Conservation (phyloP, 1,284 basidiomycete species). For the Ustilago tritici region DNA sequence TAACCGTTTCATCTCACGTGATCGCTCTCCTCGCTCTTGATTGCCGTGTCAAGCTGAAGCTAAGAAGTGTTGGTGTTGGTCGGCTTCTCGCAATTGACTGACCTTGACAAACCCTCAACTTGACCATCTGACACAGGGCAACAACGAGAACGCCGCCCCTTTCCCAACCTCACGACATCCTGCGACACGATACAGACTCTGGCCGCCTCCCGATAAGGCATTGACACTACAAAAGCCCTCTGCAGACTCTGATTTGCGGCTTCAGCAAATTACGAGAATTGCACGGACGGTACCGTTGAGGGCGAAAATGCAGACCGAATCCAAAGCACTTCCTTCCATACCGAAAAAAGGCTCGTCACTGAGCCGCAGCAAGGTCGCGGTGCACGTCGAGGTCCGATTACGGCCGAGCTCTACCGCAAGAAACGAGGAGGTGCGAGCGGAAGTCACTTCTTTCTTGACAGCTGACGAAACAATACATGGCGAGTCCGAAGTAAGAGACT, state of each 20-base stretch:
- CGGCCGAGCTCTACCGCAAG: constrained; percentile 28
- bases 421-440: constrained; percentile 19
- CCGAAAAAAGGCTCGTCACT: constrained; percentile 3
- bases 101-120: not conserved
- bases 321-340: constrained; percentile 8
- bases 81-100: not conserved
- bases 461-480: constrained; percentile 72
- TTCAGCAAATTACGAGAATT: not conserved
- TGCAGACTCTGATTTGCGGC: not conserved
- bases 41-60: constrained; percentile 1
- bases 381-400: constrained; percentile 44
- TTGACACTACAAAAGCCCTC: not conserved
- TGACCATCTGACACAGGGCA: not conserved
- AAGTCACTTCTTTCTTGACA: constrained; percentile 19
- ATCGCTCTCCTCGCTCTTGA: not conserved
- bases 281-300: not conserved
- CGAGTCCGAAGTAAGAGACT: constrained; percentile 78
- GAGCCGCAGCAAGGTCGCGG: constrained; percentile 11
- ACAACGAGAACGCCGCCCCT: not conserved
- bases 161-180: not conserved
- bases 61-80: constrained; percentile 6
- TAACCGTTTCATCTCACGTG: not conserved
- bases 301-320: constrained; percentile 19
- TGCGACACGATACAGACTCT: not conserved
- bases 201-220: not conserved